Evolutionary conservation across 352 stramenopile species (phyloP).

Genomic region (Globisporangium irregulare): DNA sequence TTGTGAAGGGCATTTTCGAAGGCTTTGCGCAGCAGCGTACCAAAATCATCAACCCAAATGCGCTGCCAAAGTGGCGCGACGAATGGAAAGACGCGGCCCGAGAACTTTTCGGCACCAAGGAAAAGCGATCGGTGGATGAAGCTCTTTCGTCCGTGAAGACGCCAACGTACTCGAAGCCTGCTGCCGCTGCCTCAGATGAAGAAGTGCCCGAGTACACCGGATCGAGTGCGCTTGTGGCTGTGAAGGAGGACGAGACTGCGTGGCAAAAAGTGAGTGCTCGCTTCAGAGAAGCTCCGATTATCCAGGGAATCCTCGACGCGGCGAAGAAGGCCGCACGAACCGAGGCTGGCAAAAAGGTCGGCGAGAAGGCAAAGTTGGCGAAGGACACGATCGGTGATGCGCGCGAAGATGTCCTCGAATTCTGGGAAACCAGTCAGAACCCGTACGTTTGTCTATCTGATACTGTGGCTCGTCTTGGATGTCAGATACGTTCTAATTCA

Average conservation of each 20-base stretch:
- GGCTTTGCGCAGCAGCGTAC: slow-evolving; percentile 46
- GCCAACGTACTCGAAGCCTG: slow-evolving; percentile 33
- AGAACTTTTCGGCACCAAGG: slow-evolving; percentile 75
- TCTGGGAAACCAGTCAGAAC: slow-evolving; percentile 99
- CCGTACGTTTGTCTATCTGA: slow-evolving; percentile 55
- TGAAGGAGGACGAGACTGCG: slow-evolving; percentile 93
- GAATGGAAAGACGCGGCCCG: slow-evolving; percentile 70
- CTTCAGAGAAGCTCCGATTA: slow-evolving; percentile 94
- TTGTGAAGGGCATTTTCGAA: slow-evolving; percentile 60
- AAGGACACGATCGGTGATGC: slow-evolving; percentile 82
- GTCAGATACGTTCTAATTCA: background rate
- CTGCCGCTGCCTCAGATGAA: slow-evolving; percentile 28
- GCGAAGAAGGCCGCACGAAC: slow-evolving; percentile 77
- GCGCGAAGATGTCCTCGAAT: slow-evolving; percentile 87
- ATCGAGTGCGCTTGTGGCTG: slow-evolving; percentile 69
- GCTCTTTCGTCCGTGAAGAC: slow-evolving; percentile 67
- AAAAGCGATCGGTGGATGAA: slow-evolving; percentile 75
- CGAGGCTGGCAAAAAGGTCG: slow-evolving; percentile 70
- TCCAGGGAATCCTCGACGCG: slow-evolving; percentile 86
- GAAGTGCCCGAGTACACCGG: slow-evolving; percentile 63
- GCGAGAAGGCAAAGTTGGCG: slow-evolving; percentile 66
- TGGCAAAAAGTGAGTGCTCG: slow-evolving; percentile 94
- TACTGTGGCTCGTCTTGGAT: slow-evolving; percentile 4
- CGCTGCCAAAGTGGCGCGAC: slow-evolving; percentile 44
- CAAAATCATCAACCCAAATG: slow-evolving; percentile 58